A percentile compares a stretch with the other conserved stretches of the same genome.
Evolutionary conservation across 169 alveolate genomes (phyloP).

Genomic region (Perkinsus olseni): DNA sequence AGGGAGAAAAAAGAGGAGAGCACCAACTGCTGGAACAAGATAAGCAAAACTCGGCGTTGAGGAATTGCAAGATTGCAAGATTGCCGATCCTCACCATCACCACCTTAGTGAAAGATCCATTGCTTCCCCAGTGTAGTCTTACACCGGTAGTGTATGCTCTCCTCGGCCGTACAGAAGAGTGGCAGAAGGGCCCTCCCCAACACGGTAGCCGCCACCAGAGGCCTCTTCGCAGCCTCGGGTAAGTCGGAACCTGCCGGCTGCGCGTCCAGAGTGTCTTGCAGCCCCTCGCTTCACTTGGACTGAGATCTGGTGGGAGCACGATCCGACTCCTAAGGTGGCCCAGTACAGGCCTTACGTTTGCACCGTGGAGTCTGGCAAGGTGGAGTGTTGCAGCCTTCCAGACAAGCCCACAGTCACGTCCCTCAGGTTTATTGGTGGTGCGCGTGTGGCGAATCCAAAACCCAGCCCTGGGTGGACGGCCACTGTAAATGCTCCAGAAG

Average conservation of each 20-base stretch:
- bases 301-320: background rate
- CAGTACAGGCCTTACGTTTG: background rate
- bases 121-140: too few species aligned
- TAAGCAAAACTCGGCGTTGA: background rate
- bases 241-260: background rate
- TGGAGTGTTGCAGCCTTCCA: background rate
- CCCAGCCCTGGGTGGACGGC: conserved; percentile 36
- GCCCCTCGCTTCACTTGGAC: background rate
- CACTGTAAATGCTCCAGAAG: background rate
- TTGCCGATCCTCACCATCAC: too few species aligned
- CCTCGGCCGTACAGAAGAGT: background rate
- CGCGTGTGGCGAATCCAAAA: conserved; percentile 22
- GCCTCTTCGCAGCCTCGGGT: background rate
- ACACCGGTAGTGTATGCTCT: background rate
- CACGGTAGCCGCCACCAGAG: background rate
- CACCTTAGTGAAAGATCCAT: too few species aligned
- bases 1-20: background rate
- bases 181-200: background rate
- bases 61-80: background rate
- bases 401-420: background rate
- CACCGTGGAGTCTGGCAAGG: background rate
- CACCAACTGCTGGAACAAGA: background rate
- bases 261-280: background rate
- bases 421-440: conserved; percentile 41
- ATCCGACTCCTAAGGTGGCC: background rate